A percentile compares a stretch with the other conserved stretches of the same genome.
These are phyloP conservation scores for Selaginella moellendorffii DNA, from an alignment of 75 land plant genomes.

Conservation along the genomic window DNA sequence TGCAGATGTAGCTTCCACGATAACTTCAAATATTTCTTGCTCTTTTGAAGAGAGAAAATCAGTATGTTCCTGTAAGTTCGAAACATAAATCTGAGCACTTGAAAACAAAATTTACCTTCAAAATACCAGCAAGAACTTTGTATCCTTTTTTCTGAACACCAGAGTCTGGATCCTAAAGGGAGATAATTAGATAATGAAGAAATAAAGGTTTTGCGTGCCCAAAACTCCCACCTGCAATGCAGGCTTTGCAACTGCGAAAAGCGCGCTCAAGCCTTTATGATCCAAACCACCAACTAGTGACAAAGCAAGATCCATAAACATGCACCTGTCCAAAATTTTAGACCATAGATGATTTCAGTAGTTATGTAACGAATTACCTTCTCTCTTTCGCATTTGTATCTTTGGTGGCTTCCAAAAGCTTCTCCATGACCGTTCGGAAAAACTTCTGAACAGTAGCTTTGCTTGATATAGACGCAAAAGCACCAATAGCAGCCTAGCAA, in stretches of 20 bases:
- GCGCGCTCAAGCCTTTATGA: constrained; percentile 34
- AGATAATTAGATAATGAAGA: background rate
- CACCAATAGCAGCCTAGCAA: constrained; percentile 66
- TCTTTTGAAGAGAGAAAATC: constrained; percentile 35
- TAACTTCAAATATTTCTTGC: constrained; percentile 40
- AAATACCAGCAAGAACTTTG: constrained; percentile 64
- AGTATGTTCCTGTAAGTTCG: constrained; percentile 30
- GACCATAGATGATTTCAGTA: too few species aligned
- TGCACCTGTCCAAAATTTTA: constrained; percentile 18
- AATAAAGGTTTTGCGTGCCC: background rate
- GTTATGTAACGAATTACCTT: constrained; percentile 34
- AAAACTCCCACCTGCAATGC: constrained; percentile 38
- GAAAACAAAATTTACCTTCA: constrained; percentile 34
- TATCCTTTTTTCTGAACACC: constrained; percentile 88
- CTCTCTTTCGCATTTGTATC: constrained; percentile 26
- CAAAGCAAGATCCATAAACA: constrained; percentile 56
- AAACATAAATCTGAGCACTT: background rate
- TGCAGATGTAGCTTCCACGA: constrained; percentile 38
- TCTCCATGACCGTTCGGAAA: constrained; percentile 40
- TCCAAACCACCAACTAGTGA: constrained; percentile 62
- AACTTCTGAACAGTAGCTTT: constrained; percentile 36
- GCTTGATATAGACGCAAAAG: constrained; percentile 65
- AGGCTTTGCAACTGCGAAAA: constrained; percentile 49
- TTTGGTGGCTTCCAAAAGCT: constrained; percentile 56
- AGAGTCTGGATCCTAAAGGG: constrained; percentile 50